Evolutionary conservation across 192 early-diverging fungal species (phyloP).

Genomic region (Podila verticillata): DNA sequence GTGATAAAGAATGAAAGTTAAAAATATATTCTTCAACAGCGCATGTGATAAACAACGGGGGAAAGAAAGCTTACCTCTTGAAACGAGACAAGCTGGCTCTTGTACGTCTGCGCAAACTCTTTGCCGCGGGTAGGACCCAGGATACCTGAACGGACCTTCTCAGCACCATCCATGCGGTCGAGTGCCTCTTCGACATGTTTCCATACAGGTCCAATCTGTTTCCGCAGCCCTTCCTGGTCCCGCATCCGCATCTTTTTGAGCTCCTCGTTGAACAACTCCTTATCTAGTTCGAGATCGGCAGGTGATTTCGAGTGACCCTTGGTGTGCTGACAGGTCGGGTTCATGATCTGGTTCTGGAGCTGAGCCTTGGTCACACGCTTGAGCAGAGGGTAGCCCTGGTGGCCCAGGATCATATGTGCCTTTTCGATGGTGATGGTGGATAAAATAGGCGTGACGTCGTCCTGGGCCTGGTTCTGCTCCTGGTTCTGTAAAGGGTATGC

Average conservation of each 20-base stretch:
- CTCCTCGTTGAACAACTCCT: slow-evolving; percentile 74
- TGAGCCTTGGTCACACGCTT: slow-evolving; percentile 74
- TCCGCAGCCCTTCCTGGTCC: slow-evolving; percentile 65
- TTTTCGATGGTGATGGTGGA: slow-evolving; percentile 74
- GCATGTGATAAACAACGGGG: neutral
- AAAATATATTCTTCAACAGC: neutral
- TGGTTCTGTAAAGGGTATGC: slow-evolving; percentile 59
- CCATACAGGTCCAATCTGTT: slow-evolving; percentile 74
- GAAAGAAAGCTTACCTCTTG: slow-evolving; percentile 27
- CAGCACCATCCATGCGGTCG: slow-evolving; percentile 47
- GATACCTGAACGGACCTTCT: slow-evolving; percentile 43
- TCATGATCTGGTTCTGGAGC: slow-evolving; percentile 71
- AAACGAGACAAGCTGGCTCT: slow-evolving; percentile 37
- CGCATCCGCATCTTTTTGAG: slow-evolving; percentile 61
- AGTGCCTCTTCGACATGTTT: slow-evolving; percentile 55
- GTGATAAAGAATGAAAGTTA: neutral
- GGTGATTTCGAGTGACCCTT: slow-evolving; percentile 72
- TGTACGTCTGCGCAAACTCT: slow-evolving; percentile 52
- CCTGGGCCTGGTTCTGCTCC: slow-evolving; percentile 67
- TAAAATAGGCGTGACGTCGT: slow-evolving; percentile 59
- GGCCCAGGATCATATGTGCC: slow-evolving; percentile 68
- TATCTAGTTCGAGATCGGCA: slow-evolving; percentile 74
- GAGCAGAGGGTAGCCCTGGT: slow-evolving; percentile 69
- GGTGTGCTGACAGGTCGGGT: slow-evolving; percentile 77
- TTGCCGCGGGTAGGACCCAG: slow-evolving; percentile 35